Base-by-base conservation (phyloP, 768 basidiomycete species). In the Tulasnella sp. region DNA sequence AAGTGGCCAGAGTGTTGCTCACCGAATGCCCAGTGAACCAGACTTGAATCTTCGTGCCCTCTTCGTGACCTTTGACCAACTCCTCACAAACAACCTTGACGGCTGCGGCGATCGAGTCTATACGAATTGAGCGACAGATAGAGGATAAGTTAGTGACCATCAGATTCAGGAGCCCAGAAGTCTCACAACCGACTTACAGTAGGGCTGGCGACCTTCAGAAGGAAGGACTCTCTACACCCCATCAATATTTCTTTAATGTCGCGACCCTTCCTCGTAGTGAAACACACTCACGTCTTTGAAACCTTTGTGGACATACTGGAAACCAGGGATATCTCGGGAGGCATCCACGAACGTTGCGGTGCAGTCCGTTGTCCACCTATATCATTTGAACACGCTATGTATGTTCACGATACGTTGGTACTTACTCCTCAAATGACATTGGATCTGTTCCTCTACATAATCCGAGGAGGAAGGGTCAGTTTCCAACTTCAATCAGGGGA, bases 401-500 rank as follows among this genome's bases (percentile, higher is more conserved):
- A 5, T 38, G 34, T 38, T 7, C 5, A n/a, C n/a, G n/a, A 38
- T n/a, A 38, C 34, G 34, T 15, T 15, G 5, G 5, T 15, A 38
- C 34, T 38, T 38, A 38, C 30, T 65, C 64, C 13, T 56, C 63
- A 47, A 63, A 65, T 58, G 64, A 65, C 11, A 29, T 56, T 5
- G 62, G 62, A 44, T 56, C 50, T 3, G 64, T 60, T 27, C 62
- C 64, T 27, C 58, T 59, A 15, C n/a, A n/a, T n/a, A 56, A 29
- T n/a, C 45, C n/a, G n/a, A n/a, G n/a, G n/a, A n/a, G n/a, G n/a
- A n/a, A n/a, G n/a, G n/a, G n/a, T n/a, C n/a, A n/a, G n/a, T n/a
- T n/a, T n/a, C n/a, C n/a, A 38, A 38, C 15, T 38, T 5, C 7
- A 38, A 17, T 48, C 19, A 29, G n/a, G 27, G 24, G 17, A 23